Conservation (phyloP, 2,329 filamentous ascomycete species). For the Penicillium olsonii region DNA sequence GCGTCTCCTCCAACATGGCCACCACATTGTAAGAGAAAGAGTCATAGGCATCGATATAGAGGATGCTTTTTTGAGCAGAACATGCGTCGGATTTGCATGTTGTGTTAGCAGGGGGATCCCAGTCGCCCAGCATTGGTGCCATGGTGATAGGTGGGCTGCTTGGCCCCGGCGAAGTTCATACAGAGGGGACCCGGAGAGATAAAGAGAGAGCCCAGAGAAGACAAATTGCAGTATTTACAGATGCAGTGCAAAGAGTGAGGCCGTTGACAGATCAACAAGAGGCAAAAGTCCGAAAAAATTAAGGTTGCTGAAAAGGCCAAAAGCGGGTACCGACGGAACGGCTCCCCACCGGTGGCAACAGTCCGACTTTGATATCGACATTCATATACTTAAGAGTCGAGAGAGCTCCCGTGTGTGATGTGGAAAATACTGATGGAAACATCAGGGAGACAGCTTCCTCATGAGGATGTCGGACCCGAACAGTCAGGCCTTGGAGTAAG, state of each 20-base stretch:
- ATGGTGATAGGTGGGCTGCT: conserved; percentile 16
- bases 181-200: not conserved
- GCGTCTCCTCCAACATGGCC: conserved; percentile 70
- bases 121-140: conserved; percentile 34
- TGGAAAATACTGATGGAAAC: too few relatives aligned
- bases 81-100: not conserved
- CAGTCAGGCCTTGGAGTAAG: too few relatives aligned
- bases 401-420: too few relatives aligned
- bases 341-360: conserved; percentile 20
- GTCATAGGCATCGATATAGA: conserved; percentile 95
- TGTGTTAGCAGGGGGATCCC: conserved; percentile 14
- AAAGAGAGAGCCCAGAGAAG: not conserved
- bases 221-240: not conserved
- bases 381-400: too few relatives aligned
- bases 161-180: not conserved
- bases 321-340: conserved; percentile 29
- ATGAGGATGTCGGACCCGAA: too few relatives aligned
- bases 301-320: conserved; percentile 25
- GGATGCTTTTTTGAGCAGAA: conserved; percentile 52
- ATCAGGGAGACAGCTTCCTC: too few relatives aligned
- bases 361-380: too few relatives aligned
- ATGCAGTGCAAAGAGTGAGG: not conserved
- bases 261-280: conserved; percentile 5
- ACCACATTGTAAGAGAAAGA: conserved; percentile 97
- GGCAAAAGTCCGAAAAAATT: conserved; percentile 17